Evolutionary conservation across 805 yeast species (phyloP), one percentile per base, ranked within the genome.

Genomic region (Starmerella tilneyi): DNA sequence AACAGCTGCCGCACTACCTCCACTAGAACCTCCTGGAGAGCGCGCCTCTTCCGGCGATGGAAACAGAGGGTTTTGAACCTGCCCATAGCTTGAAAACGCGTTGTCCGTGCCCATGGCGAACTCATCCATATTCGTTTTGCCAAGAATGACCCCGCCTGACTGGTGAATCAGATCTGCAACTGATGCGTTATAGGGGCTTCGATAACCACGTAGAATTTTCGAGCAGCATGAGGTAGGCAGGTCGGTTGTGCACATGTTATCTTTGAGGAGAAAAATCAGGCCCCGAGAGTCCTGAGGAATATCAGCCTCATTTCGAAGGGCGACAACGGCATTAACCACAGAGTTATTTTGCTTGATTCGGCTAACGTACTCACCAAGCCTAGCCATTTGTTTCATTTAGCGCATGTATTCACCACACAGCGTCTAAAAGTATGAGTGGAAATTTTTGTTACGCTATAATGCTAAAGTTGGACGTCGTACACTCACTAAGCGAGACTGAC

Each of bases 1-100:
- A 1, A 89, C 95, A 0, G 94, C 83, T 1, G 94, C 94, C 0
- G 97, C 97, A 30, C 92, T 75, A 0, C 98, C 98, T 16, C 97
- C 96, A 6, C 95, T 84, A 0, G 96, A 86, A 0, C 98, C 98
- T 11, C 99, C 99, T 2, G 81, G 70, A 1, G 73, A 62, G 40
- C 62, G 61, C 16, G 62, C 61, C 15, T 56, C 52, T 0, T 63
- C 61, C 46, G 35, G 40, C 5, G 23, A 9, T 5, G 32, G 30
- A 23, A 60, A 74, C 8, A 68, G 53, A 1, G 81, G 79, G 50
- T 68, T 69, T 23, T 53, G 35, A 7, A 59, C 56, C 9, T 56
- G 60, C 11, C 65, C 67, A 44, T 51, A 65, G 23, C 48, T 45
- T 8, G 68, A 58, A 48, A 59, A 58, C 5, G 57, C 56, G 42